Conservation (phyloP, 208 protist species). For the Trypanosoma lewisi region DNA sequence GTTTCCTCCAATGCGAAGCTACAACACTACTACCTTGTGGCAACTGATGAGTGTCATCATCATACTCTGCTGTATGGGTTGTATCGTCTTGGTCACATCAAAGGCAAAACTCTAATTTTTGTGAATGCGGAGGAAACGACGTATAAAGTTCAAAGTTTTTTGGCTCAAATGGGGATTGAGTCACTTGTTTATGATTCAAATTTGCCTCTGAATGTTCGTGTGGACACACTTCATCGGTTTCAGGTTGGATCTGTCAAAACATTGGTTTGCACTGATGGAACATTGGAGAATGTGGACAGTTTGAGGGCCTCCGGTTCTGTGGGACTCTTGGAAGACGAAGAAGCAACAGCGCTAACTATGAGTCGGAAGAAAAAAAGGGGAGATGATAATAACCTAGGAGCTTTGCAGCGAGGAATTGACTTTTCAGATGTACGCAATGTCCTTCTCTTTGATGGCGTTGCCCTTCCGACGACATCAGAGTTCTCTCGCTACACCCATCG, state of each 20-base stretch:
- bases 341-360: constrained; percentile 7
- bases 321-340: constrained; percentile 10
- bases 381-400: constrained; percentile 32
- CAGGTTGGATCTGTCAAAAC: constrained; percentile 94
- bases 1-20: constrained; percentile 40
- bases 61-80: constrained; percentile 95
- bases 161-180: constrained; percentile 93
- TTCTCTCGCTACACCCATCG: constrained; percentile 95
- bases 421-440: constrained; percentile 95
- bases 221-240: constrained; percentile 94
- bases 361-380: not conserved
- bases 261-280: constrained; percentile 96
- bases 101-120: constrained; percentile 96
- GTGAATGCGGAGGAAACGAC: constrained; percentile 93
- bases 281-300: constrained; percentile 70
- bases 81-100: constrained; percentile 91
- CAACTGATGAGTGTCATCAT: constrained; percentile 88
- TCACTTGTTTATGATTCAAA: constrained; percentile 94
- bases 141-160: constrained; percentile 95
- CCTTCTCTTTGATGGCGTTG: constrained; percentile 96
- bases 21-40: constrained; percentile 87
- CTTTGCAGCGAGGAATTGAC: constrained; percentile 95
- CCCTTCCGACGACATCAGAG: constrained; percentile 63
- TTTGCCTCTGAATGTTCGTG: constrained; percentile 94
- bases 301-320: constrained; percentile 48